Percentiles rank a stretch among this genome's conserved stretches.
These are phyloP conservation scores for Tetradesmus obliquus DNA, from an alignment of 139 green algal genomes.

Conservation along the genomic window DNA sequence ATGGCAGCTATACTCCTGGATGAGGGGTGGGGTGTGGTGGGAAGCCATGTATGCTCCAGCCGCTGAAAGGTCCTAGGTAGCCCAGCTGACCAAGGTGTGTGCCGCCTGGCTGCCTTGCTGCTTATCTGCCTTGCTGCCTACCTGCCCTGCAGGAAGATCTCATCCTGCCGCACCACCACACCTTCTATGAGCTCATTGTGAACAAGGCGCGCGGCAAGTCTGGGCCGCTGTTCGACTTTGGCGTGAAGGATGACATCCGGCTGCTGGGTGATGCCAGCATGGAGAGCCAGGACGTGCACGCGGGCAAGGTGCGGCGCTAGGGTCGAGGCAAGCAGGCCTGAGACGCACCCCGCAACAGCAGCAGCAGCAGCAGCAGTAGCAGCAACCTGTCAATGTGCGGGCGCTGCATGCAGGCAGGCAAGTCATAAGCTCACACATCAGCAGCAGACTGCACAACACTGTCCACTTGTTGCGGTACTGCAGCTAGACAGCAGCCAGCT, in stretches of 20 bases:
- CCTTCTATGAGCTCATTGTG: conserved; percentile 98
- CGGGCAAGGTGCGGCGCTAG: conserved; percentile 62
- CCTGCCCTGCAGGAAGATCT: conserved; percentile 47
- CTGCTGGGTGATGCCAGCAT: conserved; percentile 82
- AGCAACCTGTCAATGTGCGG: background rate
- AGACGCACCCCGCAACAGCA: conserved; percentile 20
- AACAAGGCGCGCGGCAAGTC: conserved; percentile 94
- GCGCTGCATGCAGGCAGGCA: no score
- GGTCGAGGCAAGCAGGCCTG: background rate
- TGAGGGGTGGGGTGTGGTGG: no score
- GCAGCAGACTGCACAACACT: no score
- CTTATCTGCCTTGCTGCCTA: background rate
- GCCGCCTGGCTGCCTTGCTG: background rate
- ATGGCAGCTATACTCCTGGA: no score
- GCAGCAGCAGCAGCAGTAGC: background rate
- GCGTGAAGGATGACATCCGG: conserved; percentile 85
- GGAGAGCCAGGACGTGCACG: conserved; percentile 91
- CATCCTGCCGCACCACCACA: conserved; percentile 80
- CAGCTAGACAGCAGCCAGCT: background rate
- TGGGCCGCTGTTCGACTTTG: conserved; percentile 97
- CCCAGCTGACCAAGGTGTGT: background rate
- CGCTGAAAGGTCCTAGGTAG: no score
- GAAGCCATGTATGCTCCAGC: no score
- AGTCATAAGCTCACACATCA: no score
- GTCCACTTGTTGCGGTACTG: no score